These are phyloP conservation scores for Xerocomellus intermedius DNA, from an alignment of 768 basidiomycete species.

Conservation along the genomic window DNA sequence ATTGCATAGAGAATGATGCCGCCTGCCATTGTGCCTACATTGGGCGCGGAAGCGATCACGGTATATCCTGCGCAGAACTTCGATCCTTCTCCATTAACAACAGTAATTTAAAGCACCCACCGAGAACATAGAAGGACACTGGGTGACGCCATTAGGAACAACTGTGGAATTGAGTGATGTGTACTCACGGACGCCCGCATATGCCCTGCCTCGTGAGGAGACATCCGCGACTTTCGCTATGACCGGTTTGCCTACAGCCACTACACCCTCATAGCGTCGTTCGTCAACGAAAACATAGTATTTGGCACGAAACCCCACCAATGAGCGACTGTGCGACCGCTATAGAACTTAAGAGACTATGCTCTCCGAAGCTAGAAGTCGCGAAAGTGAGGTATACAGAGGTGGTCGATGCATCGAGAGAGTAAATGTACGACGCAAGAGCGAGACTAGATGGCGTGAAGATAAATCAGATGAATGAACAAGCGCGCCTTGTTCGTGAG, in stretches of 20 bases:
- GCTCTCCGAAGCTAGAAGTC: constrained; percentile 49
- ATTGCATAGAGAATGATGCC: constrained; percentile 59
- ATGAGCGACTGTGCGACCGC: constrained; percentile 55
- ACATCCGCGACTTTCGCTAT: constrained; percentile 76
- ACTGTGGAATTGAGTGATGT: background rate
- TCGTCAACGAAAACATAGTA: constrained; percentile 8
- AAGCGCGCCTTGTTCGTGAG: too few species aligned
- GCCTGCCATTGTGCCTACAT: constrained; percentile 44
- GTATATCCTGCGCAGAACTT: constrained; percentile 40
- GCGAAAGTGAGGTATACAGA: constrained; percentile 62
- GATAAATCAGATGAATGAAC: background rate
- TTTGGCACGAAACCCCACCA: constrained; percentile 34
- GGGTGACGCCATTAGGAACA: background rate
- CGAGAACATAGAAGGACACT: constrained; percentile 62
- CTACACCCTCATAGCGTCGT: constrained; percentile 16
- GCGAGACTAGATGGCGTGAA: constrained; percentile 41
- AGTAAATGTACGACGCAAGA: constrained; percentile 74
- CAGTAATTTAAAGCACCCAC: constrained; percentile 30
- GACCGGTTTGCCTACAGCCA: constrained; percentile 60
- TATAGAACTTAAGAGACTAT: constrained; percentile 56
- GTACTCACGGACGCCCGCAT: constrained; percentile 52
- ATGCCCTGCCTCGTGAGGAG: constrained; percentile 63
- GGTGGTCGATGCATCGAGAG: constrained; percentile 69
- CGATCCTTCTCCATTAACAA: background rate
- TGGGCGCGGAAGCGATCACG: constrained; percentile 51